Conservation (phyloP, 768 basidiomycete genomes). For the Tylopilus subfusipes region DNA sequence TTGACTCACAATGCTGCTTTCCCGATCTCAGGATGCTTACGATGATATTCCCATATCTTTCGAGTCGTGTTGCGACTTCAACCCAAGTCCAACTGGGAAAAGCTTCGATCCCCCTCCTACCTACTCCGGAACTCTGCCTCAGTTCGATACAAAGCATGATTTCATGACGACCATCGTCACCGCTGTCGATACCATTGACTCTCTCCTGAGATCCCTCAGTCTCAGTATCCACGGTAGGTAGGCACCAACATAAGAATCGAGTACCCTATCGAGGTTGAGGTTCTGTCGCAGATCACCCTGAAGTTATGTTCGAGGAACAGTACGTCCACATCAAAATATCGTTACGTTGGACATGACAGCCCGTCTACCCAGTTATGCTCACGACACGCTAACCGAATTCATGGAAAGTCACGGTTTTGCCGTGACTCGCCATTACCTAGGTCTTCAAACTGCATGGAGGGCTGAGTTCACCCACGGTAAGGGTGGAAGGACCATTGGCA, state of each 20-base stretch:
- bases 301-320: constrained; percentile 64
- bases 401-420: constrained; percentile 65
- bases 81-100: constrained; percentile 22
- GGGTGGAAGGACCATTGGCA: constrained; percentile 64
- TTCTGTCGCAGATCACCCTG: constrained; percentile 54
- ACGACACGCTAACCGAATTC: constrained; percentile 63
- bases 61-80: constrained; percentile 45
- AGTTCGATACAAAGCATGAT: constrained; percentile 27
- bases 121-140: constrained; percentile 32
- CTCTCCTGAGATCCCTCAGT: constrained; percentile 60
- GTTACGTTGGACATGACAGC: constrained; percentile 5
- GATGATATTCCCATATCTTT: constrained; percentile 31
- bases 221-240: constrained; percentile 66
- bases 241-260: not conserved
- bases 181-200: constrained; percentile 48
- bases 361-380: constrained; percentile 53
- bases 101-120: constrained; percentile 38
- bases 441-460: constrained; percentile 72
- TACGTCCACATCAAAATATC: constrained; percentile 28
- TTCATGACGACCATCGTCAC: constrained; percentile 53
- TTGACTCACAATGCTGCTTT: constrained; percentile 1
- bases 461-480: constrained; percentile 62
- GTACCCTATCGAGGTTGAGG: constrained; percentile 12
- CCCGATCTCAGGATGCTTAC: constrained; percentile 7
- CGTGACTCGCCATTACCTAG: constrained; percentile 69